phyloP scores from a whole-genome alignment of 2,329 filamentous ascomycete genomes.

The Fusarium subglutinans region DNA sequence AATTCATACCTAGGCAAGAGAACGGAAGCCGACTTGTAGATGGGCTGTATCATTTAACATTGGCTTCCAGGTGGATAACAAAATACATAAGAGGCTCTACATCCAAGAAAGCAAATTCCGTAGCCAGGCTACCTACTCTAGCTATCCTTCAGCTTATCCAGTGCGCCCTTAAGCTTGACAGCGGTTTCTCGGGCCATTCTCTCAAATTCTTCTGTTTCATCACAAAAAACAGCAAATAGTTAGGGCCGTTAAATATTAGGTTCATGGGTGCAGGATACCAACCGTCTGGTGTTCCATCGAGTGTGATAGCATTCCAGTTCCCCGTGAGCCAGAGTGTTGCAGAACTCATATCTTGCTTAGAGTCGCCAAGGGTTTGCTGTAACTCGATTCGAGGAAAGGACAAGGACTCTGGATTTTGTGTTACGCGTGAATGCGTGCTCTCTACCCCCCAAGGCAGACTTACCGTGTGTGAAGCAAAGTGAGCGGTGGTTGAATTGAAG shows the following conservation, averaged over 20 bases:
- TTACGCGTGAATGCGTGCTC: background rate
- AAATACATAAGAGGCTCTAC: background rate
- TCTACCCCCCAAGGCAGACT: background rate
- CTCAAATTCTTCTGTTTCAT: background rate
- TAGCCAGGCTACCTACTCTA: background rate
- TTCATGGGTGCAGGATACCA: background rate
- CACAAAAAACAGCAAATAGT: background rate
- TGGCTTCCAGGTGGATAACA: background rate
- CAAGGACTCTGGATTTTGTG: background rate
- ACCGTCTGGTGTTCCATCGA: background rate
- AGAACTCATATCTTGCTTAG: background rate
- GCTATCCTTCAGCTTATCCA: background rate
- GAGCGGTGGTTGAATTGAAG: background rate
- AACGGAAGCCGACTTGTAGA: background rate
- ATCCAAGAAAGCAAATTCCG: background rate
- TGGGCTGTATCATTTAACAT: background rate
- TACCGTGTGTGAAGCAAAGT: background rate
- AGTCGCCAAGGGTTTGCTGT: background rate
- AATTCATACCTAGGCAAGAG: background rate
- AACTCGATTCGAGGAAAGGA: background rate
- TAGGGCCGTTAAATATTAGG: background rate
- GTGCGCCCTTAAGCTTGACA: background rate
- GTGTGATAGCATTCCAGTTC: background rate
- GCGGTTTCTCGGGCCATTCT: background rate
- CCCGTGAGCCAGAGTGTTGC: background rate